Evolutionary conservation across 1,139 yeast genomes (phyloP), one percentile per base, ranked within the genome.

Genomic region (Komagataea norvegica): DNA sequence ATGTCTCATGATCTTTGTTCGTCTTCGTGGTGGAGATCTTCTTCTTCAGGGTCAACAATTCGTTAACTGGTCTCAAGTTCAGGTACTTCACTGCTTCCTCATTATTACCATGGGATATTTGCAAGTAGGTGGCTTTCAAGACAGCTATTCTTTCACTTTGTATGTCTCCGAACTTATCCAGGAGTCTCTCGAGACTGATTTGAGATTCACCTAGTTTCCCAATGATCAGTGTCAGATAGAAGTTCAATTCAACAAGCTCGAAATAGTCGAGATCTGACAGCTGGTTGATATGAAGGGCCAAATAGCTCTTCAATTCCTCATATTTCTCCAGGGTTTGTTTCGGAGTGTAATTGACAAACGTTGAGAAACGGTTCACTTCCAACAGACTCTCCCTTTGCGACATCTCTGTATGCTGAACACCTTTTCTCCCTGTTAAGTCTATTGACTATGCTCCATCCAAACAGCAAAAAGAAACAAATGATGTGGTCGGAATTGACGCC

Each of bases 151-250:
- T 64, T 49, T 79, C 81, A 10, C 82, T 71, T 24, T 51, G 51
- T 20, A 61, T 60, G 26, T 71, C 72, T 5, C 72, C 74, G 56
- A 87, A 80, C 52, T 76, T 74, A 54, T 87, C 96, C 27, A 71
- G 59, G 13, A 88, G 58, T 31, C 78, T 64, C 41, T 80, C 82
- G 42, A 86, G 68, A 41, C 77, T 67, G 11, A 72, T 61, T 49
- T 79, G 76, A 13, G 96, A 95, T 48, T 78, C 87, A 2, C 67
- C 62, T 52, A 87, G 95, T 44, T 77, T 72, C 34, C 75, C 68
- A n/a, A 85, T 63, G 44, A 80, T 65, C 29, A 87, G 59, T 3
- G 79, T 65, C 32, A 88, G 65, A 54, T 77, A 78, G 57, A 86
- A 85, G 40, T 83, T 79, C 53, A 86, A 71, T 56, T 85, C 95